Conservation (phyloP, 78 protist species). For the Diacronema lutheri region DNA sequence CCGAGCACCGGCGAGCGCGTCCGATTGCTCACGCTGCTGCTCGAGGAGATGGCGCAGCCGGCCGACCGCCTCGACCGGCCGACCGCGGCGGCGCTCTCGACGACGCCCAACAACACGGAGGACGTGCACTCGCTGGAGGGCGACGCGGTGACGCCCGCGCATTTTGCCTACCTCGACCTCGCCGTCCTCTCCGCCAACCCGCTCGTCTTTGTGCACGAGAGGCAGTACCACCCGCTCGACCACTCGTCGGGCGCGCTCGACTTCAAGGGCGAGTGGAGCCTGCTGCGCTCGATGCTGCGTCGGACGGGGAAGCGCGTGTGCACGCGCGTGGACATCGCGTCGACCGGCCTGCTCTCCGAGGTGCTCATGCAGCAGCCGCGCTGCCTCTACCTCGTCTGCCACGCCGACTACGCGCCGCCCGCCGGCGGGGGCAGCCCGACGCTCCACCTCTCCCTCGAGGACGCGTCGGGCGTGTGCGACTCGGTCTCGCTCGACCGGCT, state of each 20-base stretch:
- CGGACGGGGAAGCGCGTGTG: neutral
- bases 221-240: neutral
- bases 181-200: conserved; percentile 15
- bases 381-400: conserved; percentile 7
- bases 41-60: too few relatives aligned
- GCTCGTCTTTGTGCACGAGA: neutral
- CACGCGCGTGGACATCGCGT: neutral
- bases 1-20: too few relatives aligned
- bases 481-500: neutral
- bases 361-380: neutral
- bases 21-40: too few relatives aligned
- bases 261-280: neutral
- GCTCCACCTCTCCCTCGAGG: neutral
- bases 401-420: neutral
- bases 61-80: too few relatives aligned
- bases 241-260: neutral
- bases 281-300: neutral
- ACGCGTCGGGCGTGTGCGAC: neutral
- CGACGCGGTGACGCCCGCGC: too few relatives aligned
- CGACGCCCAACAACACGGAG: too few relatives aligned
- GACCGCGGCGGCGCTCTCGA: too few relatives aligned
- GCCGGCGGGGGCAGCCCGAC: neutral
- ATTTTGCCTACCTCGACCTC: neutral
- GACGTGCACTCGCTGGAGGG: too few relatives aligned
- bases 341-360: neutral